These are phyloP conservation scores for Oxyria digyna DNA, from an alignment of 148 eudicot genomes.

Conservation along the genomic window DNA sequence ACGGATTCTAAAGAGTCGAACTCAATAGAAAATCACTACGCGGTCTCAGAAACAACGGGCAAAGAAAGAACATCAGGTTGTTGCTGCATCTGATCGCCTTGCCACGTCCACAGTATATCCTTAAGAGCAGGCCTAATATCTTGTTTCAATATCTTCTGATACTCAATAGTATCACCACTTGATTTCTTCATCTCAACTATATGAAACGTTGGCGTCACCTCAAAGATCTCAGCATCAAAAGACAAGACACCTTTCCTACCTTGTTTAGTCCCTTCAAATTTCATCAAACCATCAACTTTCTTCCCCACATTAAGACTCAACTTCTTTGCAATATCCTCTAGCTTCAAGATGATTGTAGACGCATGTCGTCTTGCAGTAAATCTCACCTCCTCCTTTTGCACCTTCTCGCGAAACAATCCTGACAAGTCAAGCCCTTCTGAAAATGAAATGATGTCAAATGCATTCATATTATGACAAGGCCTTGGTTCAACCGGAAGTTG, in stretches of 20 bases:
- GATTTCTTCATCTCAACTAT: conserved; percentile 24
- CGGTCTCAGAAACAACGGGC: conserved; percentile 13
- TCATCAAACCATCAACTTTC: conserved; percentile 15
- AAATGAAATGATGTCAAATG: conserved; percentile 18
- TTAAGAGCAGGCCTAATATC: conserved; percentile 33
- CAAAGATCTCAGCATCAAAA: conserved; percentile 19
- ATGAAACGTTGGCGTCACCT: conserved; percentile 17
- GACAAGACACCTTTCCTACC: conserved; percentile 12
- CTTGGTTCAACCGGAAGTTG: conserved; percentile 11
- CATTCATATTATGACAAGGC: conserved; percentile 30
- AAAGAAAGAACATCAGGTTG: no score
- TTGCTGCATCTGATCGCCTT: conserved; percentile 21
- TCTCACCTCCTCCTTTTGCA: conserved; percentile 10
- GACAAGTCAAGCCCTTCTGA: conserved; percentile 18
- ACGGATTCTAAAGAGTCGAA: conserved; percentile 19
- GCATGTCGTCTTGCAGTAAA: conserved; percentile 13
- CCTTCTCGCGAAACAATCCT: conserved; percentile 12
- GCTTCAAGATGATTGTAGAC: conserved; percentile 12
- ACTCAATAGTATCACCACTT: conserved; percentile 16
- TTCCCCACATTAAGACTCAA: conserved; percentile 13
- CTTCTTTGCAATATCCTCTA: conserved; percentile 17
- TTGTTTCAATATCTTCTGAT: conserved; percentile 25
- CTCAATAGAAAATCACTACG: conserved; percentile 2
- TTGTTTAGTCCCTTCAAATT: conserved; percentile 10
- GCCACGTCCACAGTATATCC: conserved; percentile 45